Evolutionary conservation across 164 flowering plant genomes (phyloP), one percentile per base, ranked within the genome.

Genomic region (Pachysandra terminalis): DNA sequence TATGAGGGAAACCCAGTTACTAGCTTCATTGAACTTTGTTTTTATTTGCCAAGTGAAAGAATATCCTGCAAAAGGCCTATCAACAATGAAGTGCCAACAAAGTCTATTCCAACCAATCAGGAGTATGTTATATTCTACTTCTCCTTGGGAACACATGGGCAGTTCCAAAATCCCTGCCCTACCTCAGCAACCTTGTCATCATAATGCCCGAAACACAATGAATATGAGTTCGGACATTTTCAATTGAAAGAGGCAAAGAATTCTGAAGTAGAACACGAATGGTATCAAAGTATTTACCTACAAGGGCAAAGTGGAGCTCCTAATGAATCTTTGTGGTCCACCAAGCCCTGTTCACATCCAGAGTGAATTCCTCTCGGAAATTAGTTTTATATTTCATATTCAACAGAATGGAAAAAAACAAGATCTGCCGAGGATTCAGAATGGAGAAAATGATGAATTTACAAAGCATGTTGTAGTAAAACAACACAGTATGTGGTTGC

Each of bases 241-340:
- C 6, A 28, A 14, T 35, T n/a, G 40, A 40, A 19, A 53, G 19
- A 61, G 63, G 32, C 40, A 66, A 21, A 16, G 25, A 55, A 17
- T 19, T 51, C 23, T n/a, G 37, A 14, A 48, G 19, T 22, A 64
- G 25, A 56, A 59, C 19, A 28, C 19, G 52, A 65, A 37, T 41
- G 57, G 22, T 59, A 27, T 14, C 22, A 14, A 74, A 53, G 57
- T 19, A 66, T 64, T 73, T 81, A 94, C 98, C 97, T 84, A 69
- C 98, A 94, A 70, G 98, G 98, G 79, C 98, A 94, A 56, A 94
- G 94, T 60, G 98, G 98, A 56, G 98, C 98, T 63, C 98, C 98
- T 72, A 91, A 59, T 71, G 93, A 72, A 82, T 94, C 98, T 78
- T 88, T 94, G 72, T 94, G 98, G 19, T 94, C 98, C 3, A 97